Base-by-base conservation (phyloP, 305 asterid genomes). In the Euphrasia arctica region DNA sequence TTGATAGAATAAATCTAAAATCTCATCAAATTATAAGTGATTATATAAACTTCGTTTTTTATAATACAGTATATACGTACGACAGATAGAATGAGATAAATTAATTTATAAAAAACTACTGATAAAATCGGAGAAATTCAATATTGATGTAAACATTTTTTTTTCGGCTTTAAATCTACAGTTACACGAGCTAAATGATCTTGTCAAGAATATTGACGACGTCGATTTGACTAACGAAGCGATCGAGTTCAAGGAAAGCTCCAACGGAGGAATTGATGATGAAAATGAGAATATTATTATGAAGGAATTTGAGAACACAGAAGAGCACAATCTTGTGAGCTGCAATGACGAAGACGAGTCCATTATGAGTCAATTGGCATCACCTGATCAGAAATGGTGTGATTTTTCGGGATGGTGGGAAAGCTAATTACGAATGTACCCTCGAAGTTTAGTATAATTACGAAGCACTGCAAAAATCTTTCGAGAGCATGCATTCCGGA, bases 361-460 rank as follows among this genome's bases (percentile, higher is more conserved):
- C 5, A 72, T 54, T 54, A 9, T 82, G 66, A 66, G 64, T 62
- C 78, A 61, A 45, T 60, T 77, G 54, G 72, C 69, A 41, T 77
- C 82, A 41, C 73, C 78, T 11, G 67, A 76, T 62, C 45, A 8
- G 11, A 78, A 72, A 28, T 85, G 93, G 91, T 61, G 80, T 69
- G 65, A 67, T 73, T 64, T 82, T 48, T 78, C 80, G 49, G 64
- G 70, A 34, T 87, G 89, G 95, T 90, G 95, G 97, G 94, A 83
- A 63, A 66, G 31, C 28, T 62, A 28, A 48, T 63, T 54, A 5
- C 25, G 47, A 13, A 57, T n/a, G 4, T 8, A 4, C 59, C 39
- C 32, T 18, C 25, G 28, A 15, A 25, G 5, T 8, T 15, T 52
- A 22, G 58, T 9, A 10, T 52, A 52, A 52, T 52, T 22, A 22